These are phyloP conservation scores for Calonectria honghensis DNA, from an alignment of 2,329 filamentous ascomycete genomes.

Conservation along the genomic window DNA sequence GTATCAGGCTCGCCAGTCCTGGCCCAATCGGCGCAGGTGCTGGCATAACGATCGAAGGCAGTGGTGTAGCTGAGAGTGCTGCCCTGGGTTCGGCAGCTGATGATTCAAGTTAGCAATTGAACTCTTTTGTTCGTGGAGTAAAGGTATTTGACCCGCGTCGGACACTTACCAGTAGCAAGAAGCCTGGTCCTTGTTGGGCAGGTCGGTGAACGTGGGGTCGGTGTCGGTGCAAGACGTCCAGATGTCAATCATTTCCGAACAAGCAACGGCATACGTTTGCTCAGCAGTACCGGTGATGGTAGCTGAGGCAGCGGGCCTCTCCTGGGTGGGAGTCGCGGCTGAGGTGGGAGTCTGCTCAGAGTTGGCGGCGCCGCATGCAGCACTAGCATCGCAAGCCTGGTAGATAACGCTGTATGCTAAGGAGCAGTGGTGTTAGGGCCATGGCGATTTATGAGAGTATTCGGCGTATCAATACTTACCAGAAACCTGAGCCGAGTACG, in stretches of 20 bases:
- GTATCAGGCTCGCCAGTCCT: conserved; percentile 53
- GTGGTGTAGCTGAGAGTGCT: conserved; percentile 55
- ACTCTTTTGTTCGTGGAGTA: neutral
- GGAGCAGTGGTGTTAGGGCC: conserved; percentile 37
- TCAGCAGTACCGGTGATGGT: conserved; percentile 43
- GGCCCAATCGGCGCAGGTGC: conserved; percentile 58
- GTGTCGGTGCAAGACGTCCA: conserved; percentile 53
- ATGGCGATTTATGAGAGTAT: no score
- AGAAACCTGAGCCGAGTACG: conserved; percentile 49
- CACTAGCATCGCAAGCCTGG: conserved; percentile 46
- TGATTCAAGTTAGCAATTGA: conserved; percentile 39
- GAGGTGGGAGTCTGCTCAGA: conserved; percentile 19
- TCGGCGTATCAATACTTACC: conserved; percentile 43
- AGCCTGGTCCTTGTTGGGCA: conserved; percentile 55
- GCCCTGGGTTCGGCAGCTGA: conserved; percentile 51
- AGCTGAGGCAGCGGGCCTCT: conserved; percentile 34
- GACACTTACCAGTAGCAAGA: conserved; percentile 58
- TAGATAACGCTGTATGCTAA: conserved; percentile 56
- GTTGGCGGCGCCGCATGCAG: conserved; percentile 11
- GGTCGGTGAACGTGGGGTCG: conserved; percentile 52
- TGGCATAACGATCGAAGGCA: conserved; percentile 55
- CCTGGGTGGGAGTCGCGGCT: conserved; percentile 28
- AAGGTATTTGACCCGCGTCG: neutral
- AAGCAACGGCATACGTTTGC: conserved; percentile 52
- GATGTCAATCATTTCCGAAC: conserved; percentile 54